Conservation (phyloP, 176 grass and related monocot species). For the Aechmea fasciata region DNA sequence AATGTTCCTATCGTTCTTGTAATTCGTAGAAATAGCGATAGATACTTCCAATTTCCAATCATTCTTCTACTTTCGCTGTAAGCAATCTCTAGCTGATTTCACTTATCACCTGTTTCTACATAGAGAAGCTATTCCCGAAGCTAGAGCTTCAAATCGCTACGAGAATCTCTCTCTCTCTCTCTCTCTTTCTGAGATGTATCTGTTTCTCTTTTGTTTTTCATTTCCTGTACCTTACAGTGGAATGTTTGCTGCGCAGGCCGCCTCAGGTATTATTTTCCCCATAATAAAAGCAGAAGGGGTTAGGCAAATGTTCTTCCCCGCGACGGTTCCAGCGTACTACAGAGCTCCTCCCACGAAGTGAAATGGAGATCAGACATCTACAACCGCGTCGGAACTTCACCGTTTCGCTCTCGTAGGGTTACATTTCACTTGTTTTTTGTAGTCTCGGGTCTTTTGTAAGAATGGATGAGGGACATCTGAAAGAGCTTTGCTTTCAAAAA, state of each 20-base stretch:
- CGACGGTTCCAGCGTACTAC: slow-evolving; percentile 79
- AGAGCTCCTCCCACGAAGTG: slow-evolving; percentile 30
- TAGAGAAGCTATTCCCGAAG: too few species aligned
- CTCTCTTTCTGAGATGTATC: too few species aligned
- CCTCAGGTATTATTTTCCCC: slow-evolving; percentile 87
- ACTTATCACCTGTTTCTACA: too few species aligned
- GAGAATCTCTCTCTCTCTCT: background rate
- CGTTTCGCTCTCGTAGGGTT: background rate
- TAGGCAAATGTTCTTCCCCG: slow-evolving; percentile 99
- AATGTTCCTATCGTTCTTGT: background rate
- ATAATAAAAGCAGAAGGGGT: slow-evolving; percentile 96
- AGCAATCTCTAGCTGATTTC: too few species aligned
- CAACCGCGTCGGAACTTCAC: background rate
- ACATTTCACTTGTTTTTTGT: background rate
- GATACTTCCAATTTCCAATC: too few species aligned
- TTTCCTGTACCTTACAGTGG: slow-evolving; percentile 3
- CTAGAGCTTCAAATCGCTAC: background rate
- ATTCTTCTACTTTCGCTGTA: too few species aligned
- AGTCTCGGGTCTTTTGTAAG: background rate
- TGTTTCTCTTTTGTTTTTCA: background rate
- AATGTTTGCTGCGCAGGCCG: slow-evolving; percentile 33
- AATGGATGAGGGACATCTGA: background rate
- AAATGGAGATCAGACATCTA: background rate
- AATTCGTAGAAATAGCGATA: too few species aligned
- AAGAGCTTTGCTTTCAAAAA: background rate